Base-by-base conservation (phyloP, 1,284 basidiomycete species). In the Moesziomyces aphidis region DNA sequence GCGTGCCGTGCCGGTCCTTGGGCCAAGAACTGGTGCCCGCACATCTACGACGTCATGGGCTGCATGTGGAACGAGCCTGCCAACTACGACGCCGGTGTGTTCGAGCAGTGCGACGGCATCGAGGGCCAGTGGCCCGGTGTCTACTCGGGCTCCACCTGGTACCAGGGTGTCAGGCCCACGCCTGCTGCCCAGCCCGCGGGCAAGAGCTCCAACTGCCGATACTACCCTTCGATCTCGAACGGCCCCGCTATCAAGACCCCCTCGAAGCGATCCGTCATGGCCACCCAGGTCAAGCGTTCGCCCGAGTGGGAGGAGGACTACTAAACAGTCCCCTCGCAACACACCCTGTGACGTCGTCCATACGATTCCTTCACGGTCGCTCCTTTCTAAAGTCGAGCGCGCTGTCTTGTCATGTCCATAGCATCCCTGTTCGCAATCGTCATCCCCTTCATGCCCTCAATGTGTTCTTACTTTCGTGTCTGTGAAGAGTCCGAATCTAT, bases 21-120 rank as follows among this genome's bases (percentile, higher is more conserved):
- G 53, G 80, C 70, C 15, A 64, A 57, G 31, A n/a, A 79, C 61
- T 81, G 74, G 67, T 83, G 81, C 73, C 81, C 81, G 11, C 81
- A 83, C 76, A 79, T 83, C 46, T 83, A 83, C 74, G 81, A 81
- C 50, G 65, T 77, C 55, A 77, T 77, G 72, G 75, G 80, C 28
- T 79, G 72, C 50, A 34, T 54, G 48, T 83, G 78, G 73, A 83
- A 83, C 76, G 67, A 78, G 69, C 80, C 81, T 19, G 81, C 77
- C 57, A 73, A 77, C 67, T 83, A 83, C 76, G 57, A 63, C 44
- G 44, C 23, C 15, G 73, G 73, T 50, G 49, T 56, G 53, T 81
- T 82, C 50, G 80, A 82, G 65, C 65, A 78, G 56, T 81, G 80
- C 59, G 79, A 78, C n/a, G 79, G 77, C 50, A 66, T 63, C 42